Base-by-base conservation (phyloP, 164 flowering plant genomes). In the Umbilicus rupestris region DNA sequence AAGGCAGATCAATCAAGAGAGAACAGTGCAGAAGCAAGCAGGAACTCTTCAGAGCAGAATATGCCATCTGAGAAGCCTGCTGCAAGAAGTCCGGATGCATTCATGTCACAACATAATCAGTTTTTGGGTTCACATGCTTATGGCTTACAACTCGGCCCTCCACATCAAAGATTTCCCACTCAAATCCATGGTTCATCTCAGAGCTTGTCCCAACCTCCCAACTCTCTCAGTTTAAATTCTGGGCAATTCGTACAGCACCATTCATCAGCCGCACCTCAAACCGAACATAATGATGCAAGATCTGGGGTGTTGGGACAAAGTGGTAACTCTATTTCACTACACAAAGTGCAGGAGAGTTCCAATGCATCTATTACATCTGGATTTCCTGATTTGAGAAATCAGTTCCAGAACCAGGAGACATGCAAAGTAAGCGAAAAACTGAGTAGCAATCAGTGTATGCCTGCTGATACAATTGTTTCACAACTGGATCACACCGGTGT, bases 1-100 rank as follows among this genome's bases (percentile, higher is more conserved):
- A 90, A 90, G 82, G 92, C 87, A 73, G 96, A 90, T 62, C 89
- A 80, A 66, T 78, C 87, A 66, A 80, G 74, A 74, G 90, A 85
- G 33, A 73, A 65, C 70, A 75, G 78, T 10, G 60, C 62, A 3
- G 39, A 60, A 50, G 66, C 63, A 52, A 75, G 73, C 37, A 69
- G 76, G n/a, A 73, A 77, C 68, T 69, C 90, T 66, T 76, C 85
- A 72, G 82, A 78, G 26, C 72, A 59, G 55, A 73, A 72, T 77
- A 68, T 55, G 29, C 72, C 74, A 35, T 73, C 85, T 65, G 82
- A 74, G 39, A 75, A 77, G 67, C 75, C 77, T 57, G 85, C 79
- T 69, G 65, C 79, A 35, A 77, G 79, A 72, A 76, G 70, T 65
- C 78, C 84, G 62, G 87, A 81, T 69, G 79, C 81, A 60, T 78